Percentiles rank a stretch among this genome's conserved stretches.
Conservation (phyloP, 169 alveolate genomes). For the Eimeria tenella region DNA sequence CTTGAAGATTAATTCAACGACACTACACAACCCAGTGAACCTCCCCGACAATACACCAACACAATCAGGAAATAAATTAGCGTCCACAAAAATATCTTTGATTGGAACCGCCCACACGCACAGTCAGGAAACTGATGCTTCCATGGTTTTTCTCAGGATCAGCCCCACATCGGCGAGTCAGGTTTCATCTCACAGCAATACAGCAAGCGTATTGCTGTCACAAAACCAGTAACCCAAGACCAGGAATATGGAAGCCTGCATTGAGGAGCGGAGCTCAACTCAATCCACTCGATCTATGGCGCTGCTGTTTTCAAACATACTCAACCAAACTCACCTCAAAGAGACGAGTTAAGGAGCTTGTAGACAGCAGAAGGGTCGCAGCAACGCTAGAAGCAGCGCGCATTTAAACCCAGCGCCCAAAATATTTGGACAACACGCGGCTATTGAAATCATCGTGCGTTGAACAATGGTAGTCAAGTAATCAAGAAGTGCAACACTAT, state of each 20-base stretch:
- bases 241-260: slow-evolving; percentile 66
- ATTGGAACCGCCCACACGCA: neutral
- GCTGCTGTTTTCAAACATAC: slow-evolving; percentile 76
- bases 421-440: no score
- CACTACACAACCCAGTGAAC: no score
- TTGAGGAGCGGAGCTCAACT: slow-evolving; percentile 55
- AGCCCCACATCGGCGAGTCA: slow-evolving; percentile 66
- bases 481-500: neutral
- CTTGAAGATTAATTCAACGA: neutral
- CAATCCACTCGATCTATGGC: slow-evolving; percentile 58
- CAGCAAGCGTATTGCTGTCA: neutral
- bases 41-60: no score
- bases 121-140: neutral
- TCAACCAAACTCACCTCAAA: neutral
- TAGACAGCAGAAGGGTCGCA: slow-evolving; percentile 75
- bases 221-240: slow-evolving; percentile 64
- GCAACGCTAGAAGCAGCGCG: slow-evolving; percentile 31
- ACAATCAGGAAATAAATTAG: no score
- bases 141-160: slow-evolving; percentile 72
- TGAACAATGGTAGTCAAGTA: no score
- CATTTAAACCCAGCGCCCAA: slow-evolving; percentile 65
- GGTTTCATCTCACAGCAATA: neutral
- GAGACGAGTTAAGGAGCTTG: slow-evolving; percentile 38
- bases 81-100: neutral
- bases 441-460: no score